Evolutionary conservation across 257 asterid genomes (phyloP), one percentile per base, ranked within the genome.

Genomic region (Solanum chaucha): DNA sequence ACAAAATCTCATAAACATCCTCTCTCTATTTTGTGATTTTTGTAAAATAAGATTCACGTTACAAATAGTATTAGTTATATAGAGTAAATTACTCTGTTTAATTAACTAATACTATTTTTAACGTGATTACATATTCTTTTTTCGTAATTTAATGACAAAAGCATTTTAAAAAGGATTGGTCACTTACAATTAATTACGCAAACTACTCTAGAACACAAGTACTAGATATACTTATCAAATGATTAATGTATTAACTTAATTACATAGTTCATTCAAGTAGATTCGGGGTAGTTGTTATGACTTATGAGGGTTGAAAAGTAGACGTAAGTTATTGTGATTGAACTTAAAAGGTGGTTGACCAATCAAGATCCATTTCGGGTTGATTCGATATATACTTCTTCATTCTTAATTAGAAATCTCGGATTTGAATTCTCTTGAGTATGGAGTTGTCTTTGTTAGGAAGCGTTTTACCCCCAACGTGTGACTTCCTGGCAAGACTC

Each of bases 371-470:
- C 34, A 32, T 32, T 32, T 32, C 34, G 34, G 34, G 34, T 32
- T 32, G 34, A 32, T 32, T 32, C 34, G 34, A 32, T 32, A 32
- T 32, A 3, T 32, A 55, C 3, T 55, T 6, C 3, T 17, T 55
- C 1, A 17, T 17, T 17, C 1, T 55, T 55, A 55, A 55, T 55
- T 0, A 19, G 10, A 55, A 0, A 19, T 55, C 9, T 55, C 10
- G 2, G 0, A 0, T 55, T 55, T 2, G 4, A 1, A 17, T 17
- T 17, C 4, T 19, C 4, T 19, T 55, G 10, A 0, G 4, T 17
- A 55, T 6, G 4, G 10, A 55, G 1, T 17, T 5, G n/a, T 2
- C n/a, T 55, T 55, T 55, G 4, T 17, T 17, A 17, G 3, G n/a
- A 17, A 55, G 0, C 2, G 9, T 17, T 55, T 6, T 17, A 6